Percentiles rank a stretch among this genome's conserved stretches.
Conservation (phyloP, 1,139 yeast species). For the Blastobotrys petasosporus region DNA sequence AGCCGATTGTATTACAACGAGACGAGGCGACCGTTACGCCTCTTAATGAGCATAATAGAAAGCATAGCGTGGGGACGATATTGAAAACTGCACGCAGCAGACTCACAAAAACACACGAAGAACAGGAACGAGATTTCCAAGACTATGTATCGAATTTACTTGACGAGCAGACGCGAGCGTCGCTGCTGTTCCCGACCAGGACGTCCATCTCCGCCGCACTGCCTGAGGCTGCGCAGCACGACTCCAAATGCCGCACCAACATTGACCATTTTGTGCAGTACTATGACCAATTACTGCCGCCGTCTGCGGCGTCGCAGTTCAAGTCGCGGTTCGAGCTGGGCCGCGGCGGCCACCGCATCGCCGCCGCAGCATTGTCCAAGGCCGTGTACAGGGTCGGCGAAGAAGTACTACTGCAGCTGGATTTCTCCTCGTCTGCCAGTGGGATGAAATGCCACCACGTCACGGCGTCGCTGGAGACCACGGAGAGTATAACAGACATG, state of each 20-base stretch:
- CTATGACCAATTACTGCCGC: conserved; percentile 12
- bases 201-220: not conserved
- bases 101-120: not conserved
- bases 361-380: conserved; percentile 32
- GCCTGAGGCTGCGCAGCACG: not conserved
- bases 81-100: not conserved
- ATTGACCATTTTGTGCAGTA: conserved; percentile 28
- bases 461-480: conserved; percentile 35
- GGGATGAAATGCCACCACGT: conserved; percentile 33
- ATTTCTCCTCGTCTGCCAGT: conserved; percentile 22
- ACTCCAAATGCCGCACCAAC: conserved; percentile 18
- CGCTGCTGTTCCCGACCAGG: not conserved
- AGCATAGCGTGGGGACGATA: conserved; percentile 14
- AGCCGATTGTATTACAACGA: conserved; percentile 26
- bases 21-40: conserved; percentile 23
- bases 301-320: conserved; percentile 14
- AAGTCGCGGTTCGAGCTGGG: conserved; percentile 32
- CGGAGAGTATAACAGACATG: conserved; percentile 27
- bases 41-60: conserved; percentile 15
- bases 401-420: conserved; percentile 29
- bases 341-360: conserved; percentile 30
- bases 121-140: conserved; percentile 4
- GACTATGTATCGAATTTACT: conserved; percentile 1
- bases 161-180: not conserved
- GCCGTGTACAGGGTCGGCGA: conserved; percentile 38